Conservation (phyloP, 495 filamentous ascomycete species). For the Aspergillus asperescens region DNA sequence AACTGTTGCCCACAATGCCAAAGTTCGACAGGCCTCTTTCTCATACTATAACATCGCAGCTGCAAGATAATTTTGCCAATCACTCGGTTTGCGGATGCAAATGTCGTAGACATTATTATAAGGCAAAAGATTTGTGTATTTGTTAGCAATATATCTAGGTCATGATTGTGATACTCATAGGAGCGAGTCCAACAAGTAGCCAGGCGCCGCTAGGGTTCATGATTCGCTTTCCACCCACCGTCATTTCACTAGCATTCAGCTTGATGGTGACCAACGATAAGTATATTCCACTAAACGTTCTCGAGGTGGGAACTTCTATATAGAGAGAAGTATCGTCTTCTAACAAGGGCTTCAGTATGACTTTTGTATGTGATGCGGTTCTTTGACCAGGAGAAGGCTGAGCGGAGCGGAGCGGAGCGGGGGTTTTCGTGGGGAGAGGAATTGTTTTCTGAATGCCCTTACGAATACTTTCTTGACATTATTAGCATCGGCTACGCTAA, state of each 20-base stretch:
- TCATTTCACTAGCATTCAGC: slow-evolving; percentile 54
- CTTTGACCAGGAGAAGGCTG: too few relatives aligned
- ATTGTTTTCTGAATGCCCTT: too few relatives aligned
- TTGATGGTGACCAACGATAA: slow-evolving; percentile 44
- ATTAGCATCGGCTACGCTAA: too few relatives aligned
- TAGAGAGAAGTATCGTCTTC: too few relatives aligned
- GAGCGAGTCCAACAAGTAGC: slow-evolving; percentile 54
- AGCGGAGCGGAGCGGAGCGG: too few relatives aligned
- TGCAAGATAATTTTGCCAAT: slow-evolving; percentile 40
- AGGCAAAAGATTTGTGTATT: slow-evolving; percentile 62
- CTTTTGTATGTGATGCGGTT: too few relatives aligned
- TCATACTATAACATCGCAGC: slow-evolving; percentile 35
- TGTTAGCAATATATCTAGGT: slow-evolving; percentile 71
- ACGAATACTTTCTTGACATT: too few relatives aligned
- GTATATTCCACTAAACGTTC: neutral
- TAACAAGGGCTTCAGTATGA: too few relatives aligned
- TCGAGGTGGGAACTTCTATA: too few relatives aligned
- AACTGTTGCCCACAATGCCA: slow-evolving; percentile 15
- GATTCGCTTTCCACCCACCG: slow-evolving; percentile 56
- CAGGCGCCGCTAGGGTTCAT: slow-evolving; percentile 65
- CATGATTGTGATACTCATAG: slow-evolving; percentile 69
- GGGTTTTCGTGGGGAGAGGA: too few relatives aligned
- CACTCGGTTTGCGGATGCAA: slow-evolving; percentile 56
- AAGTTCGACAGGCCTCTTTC: slow-evolving; percentile 32
- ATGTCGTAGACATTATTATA: slow-evolving; percentile 53